These are phyloP conservation scores for Fraxinus excelsior DNA, from an alignment of 257 asterid species.

Conservation along the genomic window DNA sequence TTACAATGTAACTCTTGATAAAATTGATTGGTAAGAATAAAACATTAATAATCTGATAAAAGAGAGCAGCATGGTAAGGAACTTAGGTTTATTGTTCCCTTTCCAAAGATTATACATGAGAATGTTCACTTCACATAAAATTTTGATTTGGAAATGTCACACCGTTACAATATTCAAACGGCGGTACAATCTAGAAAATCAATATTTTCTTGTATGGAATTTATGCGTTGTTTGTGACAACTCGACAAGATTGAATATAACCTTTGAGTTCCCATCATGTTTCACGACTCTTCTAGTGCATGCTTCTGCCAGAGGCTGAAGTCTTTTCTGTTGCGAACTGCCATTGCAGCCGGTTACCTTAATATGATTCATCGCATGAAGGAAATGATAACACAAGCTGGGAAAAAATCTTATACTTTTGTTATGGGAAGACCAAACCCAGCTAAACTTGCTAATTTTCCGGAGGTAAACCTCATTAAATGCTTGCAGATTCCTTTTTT, in stretches of 20 bases:
- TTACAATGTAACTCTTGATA: not conserved
- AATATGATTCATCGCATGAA: conserved; percentile 85
- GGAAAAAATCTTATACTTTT: conserved; percentile 86
- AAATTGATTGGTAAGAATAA: not conserved
- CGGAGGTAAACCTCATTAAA: conserved; percentile 59
- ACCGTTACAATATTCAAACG: not conserved
- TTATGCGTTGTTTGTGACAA: not conserved
- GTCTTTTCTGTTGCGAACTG: conserved; percentile 22
- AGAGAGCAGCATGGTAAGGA: not conserved
- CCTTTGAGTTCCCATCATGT: conserved; percentile 1
- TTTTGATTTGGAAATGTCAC: not conserved
- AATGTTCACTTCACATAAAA: not conserved
- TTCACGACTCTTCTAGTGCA: conserved; percentile 4
- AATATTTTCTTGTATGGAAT: not conserved
- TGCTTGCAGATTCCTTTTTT: conserved; percentile 1
- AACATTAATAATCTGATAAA: not conserved
- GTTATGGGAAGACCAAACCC: conserved; percentile 98
- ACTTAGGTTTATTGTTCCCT: not conserved
- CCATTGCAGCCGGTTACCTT: conserved; percentile 84
- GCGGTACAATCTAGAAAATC: not conserved
- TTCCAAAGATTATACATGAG: not conserved
- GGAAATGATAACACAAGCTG: conserved; percentile 75
- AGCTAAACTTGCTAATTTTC: conserved; percentile 95
- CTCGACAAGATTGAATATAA: conserved; percentile 1
- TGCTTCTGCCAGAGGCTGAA: conserved; percentile 28